Evolutionary conservation across 2,329 filamentous ascomycete genomes (phyloP), one percentile per base, ranked within the genome.

Genomic region (Microcera coccophila): DNA sequence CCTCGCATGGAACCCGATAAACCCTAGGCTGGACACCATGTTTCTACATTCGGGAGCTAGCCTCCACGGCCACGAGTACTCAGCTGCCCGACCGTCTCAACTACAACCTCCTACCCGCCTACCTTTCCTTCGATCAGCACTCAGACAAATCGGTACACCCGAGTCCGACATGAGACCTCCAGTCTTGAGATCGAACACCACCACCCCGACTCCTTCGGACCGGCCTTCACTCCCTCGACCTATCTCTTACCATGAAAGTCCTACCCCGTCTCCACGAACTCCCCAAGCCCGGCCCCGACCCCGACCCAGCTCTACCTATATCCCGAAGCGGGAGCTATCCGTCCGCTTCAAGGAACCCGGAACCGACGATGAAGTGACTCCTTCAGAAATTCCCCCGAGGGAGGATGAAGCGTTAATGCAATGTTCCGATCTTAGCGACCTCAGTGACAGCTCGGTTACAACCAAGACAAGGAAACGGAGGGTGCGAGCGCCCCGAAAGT

Each of bases 21-120:
- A 39, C 41, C 29, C 12, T 38, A 42, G 47, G 38, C 45, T 44
- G 45, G 48, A 31, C 47, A 63, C 47, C 50, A 81, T 82, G 78
- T 78, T 81, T 57, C 64, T 81, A 24, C 78, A 81, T 55, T 70
- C 76, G 15, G 78, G 76, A 35, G 78, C 78, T 38, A 75, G 76
- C 62, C 67, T 81, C 16, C 77, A 81, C 57, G 78, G 77, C 59
- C 78, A 81, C 57, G 76, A 81, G 58, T 81, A 76, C 54, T 78
- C 76, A 21, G 62, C 63, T 43, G 62, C 63, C 34, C 56, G 62
- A 41, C 44, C 62, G 18, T 52, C 62, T 14, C 57, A 59, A 29
- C 50, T 62, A 41, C 63, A 61, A 49, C 60, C 62, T 31, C 55
- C 60, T 18, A 60, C 54, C 49, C 67, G 65, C 31, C 59, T 65